Evolutionary conservation across 306 rosid species (phyloP).

Genomic region (Vachellia pachyceras): DNA sequence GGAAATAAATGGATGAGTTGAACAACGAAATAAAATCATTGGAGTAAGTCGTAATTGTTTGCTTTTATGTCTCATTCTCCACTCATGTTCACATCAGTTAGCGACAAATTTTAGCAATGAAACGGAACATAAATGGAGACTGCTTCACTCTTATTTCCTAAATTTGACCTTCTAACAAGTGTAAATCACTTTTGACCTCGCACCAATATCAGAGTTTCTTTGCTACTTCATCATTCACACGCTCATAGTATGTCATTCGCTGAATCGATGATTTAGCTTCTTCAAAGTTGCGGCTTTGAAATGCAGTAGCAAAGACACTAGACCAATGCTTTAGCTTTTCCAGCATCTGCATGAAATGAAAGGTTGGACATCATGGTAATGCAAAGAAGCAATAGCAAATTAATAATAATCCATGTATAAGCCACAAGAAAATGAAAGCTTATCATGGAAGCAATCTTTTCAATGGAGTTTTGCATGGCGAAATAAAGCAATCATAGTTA

Average conservation of each 20-base stretch:
- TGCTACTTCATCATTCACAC: constrained; percentile 73
- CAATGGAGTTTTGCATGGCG: constrained; percentile 25
- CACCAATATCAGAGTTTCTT: constrained; percentile 65
- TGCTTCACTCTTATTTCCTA: constrained; percentile 1
- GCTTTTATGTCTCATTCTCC: background rate
- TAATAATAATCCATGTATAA: constrained; percentile 19
- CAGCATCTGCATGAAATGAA: constrained; percentile 69
- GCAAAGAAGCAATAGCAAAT: constrained; percentile 9
- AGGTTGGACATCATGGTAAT: constrained; percentile 23
- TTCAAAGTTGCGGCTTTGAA: constrained; percentile 52
- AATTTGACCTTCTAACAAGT: constrained; percentile 11
- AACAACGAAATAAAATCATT: too few species aligned
- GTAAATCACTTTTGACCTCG: constrained; percentile 18
- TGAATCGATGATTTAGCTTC: constrained; percentile 66
- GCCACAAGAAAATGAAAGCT: background rate
- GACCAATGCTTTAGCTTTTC: constrained; percentile 78
- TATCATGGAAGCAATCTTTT: background rate
- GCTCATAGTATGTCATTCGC: constrained; percentile 84
- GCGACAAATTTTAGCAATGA: background rate
- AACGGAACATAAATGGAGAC: background rate
- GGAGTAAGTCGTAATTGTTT: background rate
- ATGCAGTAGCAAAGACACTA: constrained; percentile 58
- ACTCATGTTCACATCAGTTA: background rate
- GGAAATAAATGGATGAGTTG: too few species aligned
- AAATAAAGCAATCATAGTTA: constrained; percentile 36